A percentile compares a stretch with the other conserved stretches of the same genome.
Evolutionary conservation across 2,329 filamentous ascomycete genomes (phyloP).

Genomic region (Colletotrichum sublineola): DNA sequence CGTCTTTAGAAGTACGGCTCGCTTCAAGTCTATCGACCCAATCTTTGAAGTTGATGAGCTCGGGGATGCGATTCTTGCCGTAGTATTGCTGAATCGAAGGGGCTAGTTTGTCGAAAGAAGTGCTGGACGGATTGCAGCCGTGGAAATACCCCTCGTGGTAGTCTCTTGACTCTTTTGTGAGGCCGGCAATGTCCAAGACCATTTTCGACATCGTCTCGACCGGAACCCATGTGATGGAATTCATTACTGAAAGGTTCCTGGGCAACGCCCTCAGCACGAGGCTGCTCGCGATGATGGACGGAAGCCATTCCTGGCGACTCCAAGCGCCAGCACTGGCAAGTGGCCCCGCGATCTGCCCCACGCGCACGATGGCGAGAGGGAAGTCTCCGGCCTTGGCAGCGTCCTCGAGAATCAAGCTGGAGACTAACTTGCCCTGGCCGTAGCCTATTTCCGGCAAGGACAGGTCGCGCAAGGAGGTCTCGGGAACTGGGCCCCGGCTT

Average conservation of each 20-base stretch:
- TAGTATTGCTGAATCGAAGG: conserved; percentile 58
- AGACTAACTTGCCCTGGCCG: conserved; percentile 40
- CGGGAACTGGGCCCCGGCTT: conserved; percentile 22
- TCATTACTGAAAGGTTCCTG: conserved; percentile 55
- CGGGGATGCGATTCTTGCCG: conserved; percentile 51
- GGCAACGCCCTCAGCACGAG: conserved; percentile 63
- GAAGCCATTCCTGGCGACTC: conserved; percentile 42
- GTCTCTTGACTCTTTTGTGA: conserved; percentile 25
- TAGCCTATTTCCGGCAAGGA: conserved; percentile 24
- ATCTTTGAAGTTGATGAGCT: conserved; percentile 56
- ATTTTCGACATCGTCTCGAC: conserved; percentile 62
- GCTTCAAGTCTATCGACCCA: conserved; percentile 62
- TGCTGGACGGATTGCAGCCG: conserved; percentile 55
- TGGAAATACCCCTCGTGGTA: conserved; percentile 34
- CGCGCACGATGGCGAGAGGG: conserved; percentile 26
- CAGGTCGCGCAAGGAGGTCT: conserved; percentile 24
- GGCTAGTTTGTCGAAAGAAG: conserved; percentile 56
- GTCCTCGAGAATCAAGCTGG: conserved; percentile 33
- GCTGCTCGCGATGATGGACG: conserved; percentile 56
- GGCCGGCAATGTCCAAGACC: conserved; percentile 60
- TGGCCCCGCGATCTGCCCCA: conserved; percentile 42
- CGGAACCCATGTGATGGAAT: conserved; percentile 67
- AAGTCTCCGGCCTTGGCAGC: conserved; percentile 37
- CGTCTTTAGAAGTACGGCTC: conserved; percentile 51
- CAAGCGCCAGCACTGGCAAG: conserved; percentile 25